Conservation (phyloP, 2,329 filamentous ascomycete genomes). For the Canariomyces notabilis region DNA sequence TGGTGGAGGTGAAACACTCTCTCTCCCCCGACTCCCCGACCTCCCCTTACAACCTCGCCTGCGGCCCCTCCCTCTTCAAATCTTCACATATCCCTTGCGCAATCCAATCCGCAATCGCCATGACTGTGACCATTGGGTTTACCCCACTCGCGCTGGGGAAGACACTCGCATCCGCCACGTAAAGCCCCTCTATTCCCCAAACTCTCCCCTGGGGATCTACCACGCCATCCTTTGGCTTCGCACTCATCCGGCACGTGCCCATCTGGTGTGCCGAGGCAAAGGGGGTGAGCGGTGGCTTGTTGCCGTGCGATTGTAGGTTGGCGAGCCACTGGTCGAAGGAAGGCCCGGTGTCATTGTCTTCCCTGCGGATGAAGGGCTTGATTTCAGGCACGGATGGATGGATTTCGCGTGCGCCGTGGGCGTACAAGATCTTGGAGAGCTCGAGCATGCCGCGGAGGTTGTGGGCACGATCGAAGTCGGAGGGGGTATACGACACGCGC, state of each 20-base stretch:
- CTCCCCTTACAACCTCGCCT: conserved; percentile 14
- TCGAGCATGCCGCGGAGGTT: conserved; percentile 67
- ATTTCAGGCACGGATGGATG: conserved; percentile 58
- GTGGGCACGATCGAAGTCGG: conserved; percentile 65
- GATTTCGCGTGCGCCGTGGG: conserved; percentile 77
- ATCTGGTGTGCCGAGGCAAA: conserved; percentile 76
- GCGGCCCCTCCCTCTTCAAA: conserved; percentile 27
- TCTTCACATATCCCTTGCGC: conserved; percentile 52
- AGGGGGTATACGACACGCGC: conserved; percentile 65
- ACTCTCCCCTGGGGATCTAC: conserved; percentile 55
- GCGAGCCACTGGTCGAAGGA: conserved; percentile 59
- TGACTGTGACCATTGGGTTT: conserved; percentile 75
- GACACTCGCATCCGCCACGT: conserved; percentile 69
- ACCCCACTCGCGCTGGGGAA: conserved; percentile 74
- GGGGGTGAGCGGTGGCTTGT: conserved; percentile 45
- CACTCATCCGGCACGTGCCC: conserved; percentile 70
- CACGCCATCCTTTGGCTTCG: conserved; percentile 45
- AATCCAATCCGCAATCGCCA: conserved; percentile 66
- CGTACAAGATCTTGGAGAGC: conserved; percentile 70
- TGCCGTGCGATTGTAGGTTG: conserved; percentile 43
- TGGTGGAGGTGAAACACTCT: too few relatives aligned
- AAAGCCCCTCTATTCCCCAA: conserved; percentile 62
- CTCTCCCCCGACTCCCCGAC: too few relatives aligned
- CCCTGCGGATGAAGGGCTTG: conserved; percentile 51
- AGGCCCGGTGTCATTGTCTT: conserved; percentile 14